phyloP scores from a whole-genome alignment of 2,329 filamentous ascomycete genomes.

The Aspergillus bombycis region DNA sequence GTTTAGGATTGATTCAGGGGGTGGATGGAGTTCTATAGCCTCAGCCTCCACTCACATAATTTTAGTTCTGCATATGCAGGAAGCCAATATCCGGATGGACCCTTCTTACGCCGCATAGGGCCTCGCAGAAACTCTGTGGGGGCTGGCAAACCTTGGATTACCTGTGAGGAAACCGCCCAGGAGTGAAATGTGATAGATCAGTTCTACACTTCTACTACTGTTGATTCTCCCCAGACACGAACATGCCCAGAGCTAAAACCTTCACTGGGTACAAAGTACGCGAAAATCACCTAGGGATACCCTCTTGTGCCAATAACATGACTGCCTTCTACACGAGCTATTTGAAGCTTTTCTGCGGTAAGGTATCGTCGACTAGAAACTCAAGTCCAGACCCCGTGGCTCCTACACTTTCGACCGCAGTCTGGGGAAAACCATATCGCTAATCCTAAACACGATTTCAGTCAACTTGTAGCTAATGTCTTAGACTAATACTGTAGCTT shows the following conservation, averaged over 20 bases:
- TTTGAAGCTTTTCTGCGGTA: too few relatives aligned
- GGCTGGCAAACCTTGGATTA: background rate
- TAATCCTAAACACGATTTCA: background rate
- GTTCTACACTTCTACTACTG: background rate
- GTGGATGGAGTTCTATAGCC: background rate
- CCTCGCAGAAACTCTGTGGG: background rate
- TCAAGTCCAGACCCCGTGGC: too few relatives aligned
- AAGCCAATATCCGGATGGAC: background rate
- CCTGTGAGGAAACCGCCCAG: background rate
- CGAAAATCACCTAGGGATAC: too few relatives aligned
- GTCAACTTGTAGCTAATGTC: too few relatives aligned
- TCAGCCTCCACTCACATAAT: background rate
- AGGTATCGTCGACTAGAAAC: too few relatives aligned
- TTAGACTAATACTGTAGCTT: too few relatives aligned
- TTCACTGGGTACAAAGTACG: background rate
- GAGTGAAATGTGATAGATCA: constrained; percentile 3
- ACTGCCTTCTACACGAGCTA: background rate
- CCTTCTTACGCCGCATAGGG: background rate
- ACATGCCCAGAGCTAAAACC: background rate
- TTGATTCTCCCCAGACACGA: background rate
- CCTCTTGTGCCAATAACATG: background rate
- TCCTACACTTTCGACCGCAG: too few relatives aligned
- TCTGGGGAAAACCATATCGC: background rate
- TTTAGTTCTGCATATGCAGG: background rate
- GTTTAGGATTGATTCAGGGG: background rate